Percentiles rank a stretch among this genome's conserved stretches.
These are phyloP conservation scores for Vitis vinifera DNA, from an alignment of 164 flowering plant genomes.

Conservation along the genomic window ASM3070453v1 NC_081822.1:10359501-10360000, in stretches of 20 bases:
- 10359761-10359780: constrained; percentile 75
- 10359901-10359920: constrained; percentile 68
- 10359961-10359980: too few relatives aligned
- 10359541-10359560: constrained; percentile 68
- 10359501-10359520: background rate
- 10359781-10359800: constrained; percentile 51
- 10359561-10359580: constrained; percentile 85
- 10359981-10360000: background rate
- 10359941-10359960: constrained; percentile 62
- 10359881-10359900: constrained; percentile 76
- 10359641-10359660: constrained; percentile 89
- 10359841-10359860: constrained; percentile 75
- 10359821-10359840: constrained; percentile 78
- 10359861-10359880: constrained; percentile 81
- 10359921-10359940: constrained; percentile 71
- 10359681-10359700: constrained; percentile 80
- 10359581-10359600: constrained; percentile 85
- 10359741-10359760: constrained; percentile 77
- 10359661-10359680: constrained; percentile 94
- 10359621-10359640: constrained; percentile 86
- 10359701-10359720: constrained; percentile 87
- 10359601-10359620: constrained; percentile 93
- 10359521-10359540: background rate
- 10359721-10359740: constrained; percentile 75
- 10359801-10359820: constrained; percentile 76